Base-by-base conservation (phyloP, 208 protist genomes). In the Crithidia acanthocephali region DNA sequence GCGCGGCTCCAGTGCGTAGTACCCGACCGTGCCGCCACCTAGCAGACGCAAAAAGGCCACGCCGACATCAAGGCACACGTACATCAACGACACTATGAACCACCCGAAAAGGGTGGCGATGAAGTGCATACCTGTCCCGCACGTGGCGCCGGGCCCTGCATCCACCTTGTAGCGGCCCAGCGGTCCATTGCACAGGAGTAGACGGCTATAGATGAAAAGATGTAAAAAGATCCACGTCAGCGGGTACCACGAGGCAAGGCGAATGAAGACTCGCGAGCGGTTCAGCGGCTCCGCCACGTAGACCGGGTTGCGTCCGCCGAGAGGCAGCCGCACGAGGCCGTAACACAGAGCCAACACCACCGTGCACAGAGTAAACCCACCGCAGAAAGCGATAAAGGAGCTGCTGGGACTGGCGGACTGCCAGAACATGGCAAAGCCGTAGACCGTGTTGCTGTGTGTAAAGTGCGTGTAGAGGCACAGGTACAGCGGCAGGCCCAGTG, bases 1-100 rank as follows among this genome's bases (percentile, higher is more conserved):
- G 1, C 72, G 72, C 30, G 72, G 57, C 40, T 77, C 72, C 57
- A 77, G 64, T 0, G 72, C 63, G 72, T 77, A 77, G 64, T 77
- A 77, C 28, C 15, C 27, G 10, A 72, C 64, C 23, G 60, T 20
- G 10, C 55, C 18, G 0, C 58, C 72, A 15, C 63, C 64, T 1
- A 77, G 47, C 18, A 71, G 28, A 5, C 72, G 72, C 51, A 77
- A 30, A 16, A 44, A 70, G 1, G 1, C 57, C 37, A 72, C 23
- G 28, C 64, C 56, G 13, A 60, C 42, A n/a, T 77, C 72, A 10
- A 77, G 47, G 63, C 64, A 15, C 9, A 67, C 28, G 63, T 71
- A 77, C 25, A 57, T 40, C 13, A 47, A 37, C 28, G 57, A 20
- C 16, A 68, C 45, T 7, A 52, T 28, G 40, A 66, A 15, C 72